These are phyloP conservation scores for Termitomyces sp. DNA, from an alignment of 1,284 basidiomycete genomes.

Conservation along the genomic window DNA sequence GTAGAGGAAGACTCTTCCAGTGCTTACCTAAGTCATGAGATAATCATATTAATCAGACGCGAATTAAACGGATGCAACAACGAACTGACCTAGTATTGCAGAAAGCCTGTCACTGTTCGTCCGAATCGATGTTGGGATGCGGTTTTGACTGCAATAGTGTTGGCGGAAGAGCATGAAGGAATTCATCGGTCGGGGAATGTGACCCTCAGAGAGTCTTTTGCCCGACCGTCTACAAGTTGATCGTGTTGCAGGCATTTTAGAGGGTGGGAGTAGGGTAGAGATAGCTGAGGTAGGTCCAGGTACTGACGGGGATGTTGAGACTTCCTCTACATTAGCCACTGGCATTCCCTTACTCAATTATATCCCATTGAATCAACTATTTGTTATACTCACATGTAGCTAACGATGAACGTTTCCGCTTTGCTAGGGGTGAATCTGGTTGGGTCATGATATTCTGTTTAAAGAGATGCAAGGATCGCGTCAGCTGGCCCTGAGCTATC, in stretches of 20 bases:
- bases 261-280: conserved; percentile 39
- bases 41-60: not conserved
- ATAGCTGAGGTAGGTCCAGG: not conserved
- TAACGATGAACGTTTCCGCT: conserved; percentile 38
- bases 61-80: not conserved
- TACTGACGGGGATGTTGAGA: conserved; percentile 22
- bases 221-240: conserved; percentile 42
- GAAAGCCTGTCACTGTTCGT: conserved; percentile 75
- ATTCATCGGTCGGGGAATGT: conserved; percentile 87
- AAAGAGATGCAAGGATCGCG: not conserved
- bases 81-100: conserved; percentile 60
- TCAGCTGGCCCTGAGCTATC: not conserved
- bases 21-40: conserved; percentile 60
- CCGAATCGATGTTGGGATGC: conserved; percentile 81
- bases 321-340: conserved; percentile 49
- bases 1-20: conserved; percentile 61
- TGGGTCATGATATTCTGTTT: conserved; percentile 11
- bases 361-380: not conserved
- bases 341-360: conserved; percentile 51
- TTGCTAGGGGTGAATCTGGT: conserved; percentile 31
- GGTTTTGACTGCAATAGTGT: conserved; percentile 75
- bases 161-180: conserved; percentile 93
- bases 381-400: conserved; percentile 30
- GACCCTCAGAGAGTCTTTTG: conserved; percentile 57
- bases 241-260: conserved; percentile 28